Evolutionary conservation across 768 basidiomycete species (phyloP).

Genomic region (Fomitopsis serialis): DNA sequence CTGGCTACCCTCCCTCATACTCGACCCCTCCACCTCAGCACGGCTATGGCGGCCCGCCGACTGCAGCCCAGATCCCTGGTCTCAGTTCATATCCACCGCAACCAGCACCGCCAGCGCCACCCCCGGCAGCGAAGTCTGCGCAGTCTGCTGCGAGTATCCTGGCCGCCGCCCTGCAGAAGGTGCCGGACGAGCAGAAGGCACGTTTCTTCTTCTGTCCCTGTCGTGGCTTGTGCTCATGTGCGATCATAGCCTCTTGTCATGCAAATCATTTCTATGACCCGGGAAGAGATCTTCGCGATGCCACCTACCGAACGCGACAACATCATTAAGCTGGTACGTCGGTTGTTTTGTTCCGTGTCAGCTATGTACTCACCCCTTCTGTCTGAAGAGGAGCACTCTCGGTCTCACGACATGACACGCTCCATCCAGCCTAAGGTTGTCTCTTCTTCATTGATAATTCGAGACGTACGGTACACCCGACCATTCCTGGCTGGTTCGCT

Average conservation of each 20-base stretch:
- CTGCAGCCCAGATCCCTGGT: slow-evolving; percentile 3
- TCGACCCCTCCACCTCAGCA: slow-evolving; percentile 7
- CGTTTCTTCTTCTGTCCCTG: slow-evolving; percentile 3
- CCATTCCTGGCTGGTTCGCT: too few species aligned
- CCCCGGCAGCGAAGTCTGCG: slow-evolving; percentile 2
- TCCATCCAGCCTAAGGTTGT: too few species aligned
- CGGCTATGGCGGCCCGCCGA: slow-evolving; percentile 11
- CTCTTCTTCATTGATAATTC: too few species aligned
- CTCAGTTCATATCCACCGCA: slow-evolving; percentile 3
- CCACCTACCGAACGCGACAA: slow-evolving; percentile 70
- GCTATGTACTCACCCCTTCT: background rate
- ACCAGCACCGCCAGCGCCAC: slow-evolving; percentile 2
- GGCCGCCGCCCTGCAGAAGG: slow-evolving; percentile 42
- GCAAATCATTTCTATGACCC: slow-evolving; percentile 76
- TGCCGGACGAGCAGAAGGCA: slow-evolving; percentile 70
- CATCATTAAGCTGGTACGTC: slow-evolving; percentile 77
- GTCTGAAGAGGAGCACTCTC: slow-evolving; percentile 14
- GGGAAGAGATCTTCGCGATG: slow-evolving; percentile 74
- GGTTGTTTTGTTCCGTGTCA: background rate
- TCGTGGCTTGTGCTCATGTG: slow-evolving; percentile 1
- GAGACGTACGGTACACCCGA: too few species aligned
- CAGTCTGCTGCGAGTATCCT: slow-evolving; percentile 6
- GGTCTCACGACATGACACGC: slow-evolving; percentile 13
- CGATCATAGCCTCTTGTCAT: slow-evolving; percentile 59
- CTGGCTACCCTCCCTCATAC: slow-evolving; percentile 4